These are phyloP conservation scores for Vigna angularis DNA, from an alignment of 306 rosid genomes.

Conservation along the genomic window DNA sequence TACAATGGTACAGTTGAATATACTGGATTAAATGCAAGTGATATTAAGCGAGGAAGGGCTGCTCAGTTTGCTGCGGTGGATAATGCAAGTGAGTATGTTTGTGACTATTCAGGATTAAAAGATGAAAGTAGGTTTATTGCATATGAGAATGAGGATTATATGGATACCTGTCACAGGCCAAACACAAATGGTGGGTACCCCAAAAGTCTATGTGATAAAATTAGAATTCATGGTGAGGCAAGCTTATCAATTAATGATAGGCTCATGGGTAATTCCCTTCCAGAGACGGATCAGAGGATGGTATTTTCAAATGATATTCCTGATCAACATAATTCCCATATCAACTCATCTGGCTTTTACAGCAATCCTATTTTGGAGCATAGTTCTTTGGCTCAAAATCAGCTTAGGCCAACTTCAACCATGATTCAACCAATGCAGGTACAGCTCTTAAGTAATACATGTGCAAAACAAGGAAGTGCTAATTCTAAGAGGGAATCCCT, in stretches of 20 bases:
- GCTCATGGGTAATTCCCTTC: constrained; percentile 34
- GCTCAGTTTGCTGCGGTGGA: constrained; percentile 31
- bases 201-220: constrained; percentile 38
- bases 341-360: constrained; percentile 29
- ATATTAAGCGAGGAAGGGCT: constrained; percentile 34
- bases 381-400: constrained; percentile 48
- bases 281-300: constrained; percentile 39
- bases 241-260: constrained; percentile 38
- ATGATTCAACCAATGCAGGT: constrained; percentile 37
- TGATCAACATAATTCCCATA: constrained; percentile 43
- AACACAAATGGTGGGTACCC: constrained; percentile 34
- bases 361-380: constrained; percentile 41
- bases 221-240: constrained; percentile 35
- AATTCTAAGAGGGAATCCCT: constrained; percentile 23
- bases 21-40: constrained; percentile 31
- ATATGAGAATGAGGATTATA: constrained; percentile 36
- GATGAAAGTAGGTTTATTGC: constrained; percentile 38
- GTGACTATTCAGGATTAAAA: constrained; percentile 36
- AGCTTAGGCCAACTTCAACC: constrained; percentile 44
- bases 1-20: constrained; percentile 23
- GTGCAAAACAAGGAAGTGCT: constrained; percentile 43
- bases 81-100: constrained; percentile 23
- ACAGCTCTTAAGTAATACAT: constrained; percentile 33
- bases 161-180: constrained; percentile 26
- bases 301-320: constrained; percentile 30